Evolutionary conservation across 2,329 filamentous ascomycete genomes (phyloP).

Genomic region (Fusarium musae): DNA sequence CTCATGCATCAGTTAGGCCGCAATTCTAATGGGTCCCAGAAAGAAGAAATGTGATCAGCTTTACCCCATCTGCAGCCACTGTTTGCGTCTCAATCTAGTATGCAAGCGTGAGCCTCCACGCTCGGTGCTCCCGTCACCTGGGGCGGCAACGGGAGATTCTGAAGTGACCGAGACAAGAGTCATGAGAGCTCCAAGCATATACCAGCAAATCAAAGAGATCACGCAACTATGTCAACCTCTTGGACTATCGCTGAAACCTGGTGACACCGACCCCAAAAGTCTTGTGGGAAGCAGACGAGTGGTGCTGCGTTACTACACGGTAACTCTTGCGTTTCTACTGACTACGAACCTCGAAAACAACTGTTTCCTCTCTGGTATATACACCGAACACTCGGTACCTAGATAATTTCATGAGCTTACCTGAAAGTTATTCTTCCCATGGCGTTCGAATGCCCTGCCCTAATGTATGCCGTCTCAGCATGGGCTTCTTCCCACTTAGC

Average conservation of each 20-base stretch:
- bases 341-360: neutral
- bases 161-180: neutral
- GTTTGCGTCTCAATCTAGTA: neutral
- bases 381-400: neutral
- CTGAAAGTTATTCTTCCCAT: constrained; percentile 35
- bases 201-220: neutral
- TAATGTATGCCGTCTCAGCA: constrained; percentile 34
- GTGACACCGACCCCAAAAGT: neutral
- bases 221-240: neutral
- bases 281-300: neutral
- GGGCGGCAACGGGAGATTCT: neutral
- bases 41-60: neutral
- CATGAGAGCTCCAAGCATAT: neutral
- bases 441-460: constrained; percentile 34
- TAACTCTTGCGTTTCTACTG: neutral
- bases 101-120: neutral
- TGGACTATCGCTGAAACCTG: neutral
- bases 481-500: constrained; percentile 38
- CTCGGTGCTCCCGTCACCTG: neutral
- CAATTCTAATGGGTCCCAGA: neutral
- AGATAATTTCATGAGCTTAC: neutral
- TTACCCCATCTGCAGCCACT: neutral
- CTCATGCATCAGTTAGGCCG: neutral
- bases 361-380: neutral
- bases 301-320: neutral